Percentiles rank a stretch among this genome's conserved stretches.
These are phyloP conservation scores for Chamaecrista fasciculata DNA, from an alignment of 306 rosid genomes.

Conservation along the genomic window DNA sequence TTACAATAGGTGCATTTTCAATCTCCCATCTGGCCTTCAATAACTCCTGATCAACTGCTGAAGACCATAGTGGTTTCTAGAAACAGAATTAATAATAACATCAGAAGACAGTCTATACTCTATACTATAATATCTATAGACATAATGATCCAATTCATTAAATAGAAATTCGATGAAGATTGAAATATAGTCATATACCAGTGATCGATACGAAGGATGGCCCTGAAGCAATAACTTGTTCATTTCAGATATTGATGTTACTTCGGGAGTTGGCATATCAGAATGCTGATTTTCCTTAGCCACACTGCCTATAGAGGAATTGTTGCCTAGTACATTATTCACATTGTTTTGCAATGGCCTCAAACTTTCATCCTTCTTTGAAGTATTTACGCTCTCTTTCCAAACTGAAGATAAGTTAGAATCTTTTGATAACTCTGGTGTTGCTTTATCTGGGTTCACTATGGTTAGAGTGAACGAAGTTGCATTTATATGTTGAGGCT, in stretches of 20 bases:
- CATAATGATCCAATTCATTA: not conserved
- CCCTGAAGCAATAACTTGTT: conserved; percentile 47
- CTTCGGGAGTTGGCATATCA: conserved; percentile 31
- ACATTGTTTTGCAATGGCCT: conserved; percentile 33
- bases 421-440: conserved; percentile 23
- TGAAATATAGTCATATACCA: conserved; percentile 45
- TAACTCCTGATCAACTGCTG: conserved; percentile 61
- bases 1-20: conserved; percentile 63
- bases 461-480: conserved; percentile 30
- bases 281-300: conserved; percentile 38
- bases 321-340: conserved; percentile 7
- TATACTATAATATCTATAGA: not conserved
- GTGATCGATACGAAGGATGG: conserved; percentile 41
- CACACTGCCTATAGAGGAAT: conserved; percentile 31
- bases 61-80: conserved; percentile 72
- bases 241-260: conserved; percentile 69
- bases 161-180: conserved; percentile 1
- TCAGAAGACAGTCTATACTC: conserved; percentile 33
- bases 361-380: conserved; percentile 33
- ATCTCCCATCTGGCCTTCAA: conserved; percentile 52
- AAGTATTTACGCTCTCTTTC: conserved; percentile 17
- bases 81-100: conserved; percentile 29
- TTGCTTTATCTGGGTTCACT: conserved; percentile 24
- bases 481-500: conserved; percentile 18
- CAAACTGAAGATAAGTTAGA: conserved; percentile 23